Conservation (phyloP, 129 eudicot species). For the Heracleum sosnowskyi region DNA sequence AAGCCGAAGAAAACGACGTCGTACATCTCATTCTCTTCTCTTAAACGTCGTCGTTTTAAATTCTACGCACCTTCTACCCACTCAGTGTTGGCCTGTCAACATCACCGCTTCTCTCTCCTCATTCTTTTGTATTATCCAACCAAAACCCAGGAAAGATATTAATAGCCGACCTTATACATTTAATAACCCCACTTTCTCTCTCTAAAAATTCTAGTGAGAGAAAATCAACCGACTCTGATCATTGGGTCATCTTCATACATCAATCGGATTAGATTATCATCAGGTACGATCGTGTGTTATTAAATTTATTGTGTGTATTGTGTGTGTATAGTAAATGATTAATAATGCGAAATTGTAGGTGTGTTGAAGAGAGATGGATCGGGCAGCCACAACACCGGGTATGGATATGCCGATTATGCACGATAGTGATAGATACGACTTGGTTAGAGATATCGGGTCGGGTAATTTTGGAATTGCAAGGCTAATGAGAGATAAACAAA, state of each 20-base stretch:
- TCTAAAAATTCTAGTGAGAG: slow-evolving; percentile 2
- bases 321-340: too few species aligned
- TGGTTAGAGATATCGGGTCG: slow-evolving; percentile 73
- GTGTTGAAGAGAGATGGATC: slow-evolving; percentile 55
- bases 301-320: too few species aligned
- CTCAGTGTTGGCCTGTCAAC: slow-evolving; percentile 30
- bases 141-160: slow-evolving; percentile 11
- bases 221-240: slow-evolving; percentile 19
- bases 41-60: slow-evolving; percentile 24
- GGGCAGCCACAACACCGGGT: slow-evolving; percentile 40
- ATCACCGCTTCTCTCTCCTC: slow-evolving; percentile 23
- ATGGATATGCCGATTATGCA: slow-evolving; percentile 88
- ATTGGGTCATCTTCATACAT: too few species aligned
- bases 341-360: slow-evolving; percentile 21
- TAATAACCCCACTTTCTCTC: neutral
- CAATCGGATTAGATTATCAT: neutral
- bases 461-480: slow-evolving; percentile 87
- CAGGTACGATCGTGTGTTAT: neutral
- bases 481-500: slow-evolving; percentile 80
- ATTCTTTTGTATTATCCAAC: slow-evolving; percentile 13
- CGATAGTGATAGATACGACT: slow-evolving; percentile 80
- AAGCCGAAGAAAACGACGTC: slow-evolving; percentile 20
- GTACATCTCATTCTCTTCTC: slow-evolving; percentile 12
- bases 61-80: slow-evolving; percentile 11
- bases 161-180: slow-evolving; percentile 18